Conservation (phyloP, 2,329 filamentous ascomycete species). For the Magnaporthiopsis poae region DNA sequence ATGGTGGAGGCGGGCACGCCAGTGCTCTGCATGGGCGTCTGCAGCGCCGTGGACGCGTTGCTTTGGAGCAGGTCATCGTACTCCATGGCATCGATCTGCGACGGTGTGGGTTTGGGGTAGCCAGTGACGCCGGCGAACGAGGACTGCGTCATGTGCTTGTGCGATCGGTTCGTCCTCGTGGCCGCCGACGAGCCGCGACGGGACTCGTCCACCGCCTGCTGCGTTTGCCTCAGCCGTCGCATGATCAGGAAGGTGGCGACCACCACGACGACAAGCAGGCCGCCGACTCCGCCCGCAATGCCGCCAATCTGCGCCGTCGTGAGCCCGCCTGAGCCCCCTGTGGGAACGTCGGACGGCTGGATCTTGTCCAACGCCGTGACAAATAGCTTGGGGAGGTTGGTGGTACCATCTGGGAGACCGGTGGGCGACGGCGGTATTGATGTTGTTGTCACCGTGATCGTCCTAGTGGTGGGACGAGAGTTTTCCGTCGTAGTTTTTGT, state of each 20-base stretch:
- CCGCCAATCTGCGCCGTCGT: conserved; percentile 37
- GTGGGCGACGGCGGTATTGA: conserved; percentile 28
- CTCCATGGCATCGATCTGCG: conserved; percentile 33
- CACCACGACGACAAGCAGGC: conserved; percentile 37
- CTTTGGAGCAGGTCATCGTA: conserved; percentile 28
- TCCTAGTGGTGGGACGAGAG: conserved; percentile 29
- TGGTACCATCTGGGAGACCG: conserved; percentile 17
- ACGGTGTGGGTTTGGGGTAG: conserved; percentile 26
- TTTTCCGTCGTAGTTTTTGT: conserved; percentile 35
- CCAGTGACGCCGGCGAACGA: not conserved
- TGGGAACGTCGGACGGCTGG: conserved; percentile 14
- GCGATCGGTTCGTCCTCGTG: conserved; percentile 20
- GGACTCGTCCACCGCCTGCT: conserved; percentile 28
- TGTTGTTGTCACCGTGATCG: conserved; percentile 28
- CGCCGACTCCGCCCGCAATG: conserved; percentile 42
- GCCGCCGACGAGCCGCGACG: conserved; percentile 1
- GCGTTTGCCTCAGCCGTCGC: conserved; percentile 37
- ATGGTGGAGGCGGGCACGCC: not conserved
- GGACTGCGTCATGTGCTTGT: conserved; percentile 21
- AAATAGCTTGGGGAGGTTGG: conserved; percentile 31
- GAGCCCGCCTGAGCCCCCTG: conserved; percentile 19
- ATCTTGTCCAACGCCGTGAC: conserved; percentile 35
- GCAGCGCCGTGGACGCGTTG: not conserved
- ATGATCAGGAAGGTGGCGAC: conserved; percentile 39
- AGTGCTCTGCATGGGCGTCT: not conserved